Conservation (phyloP, 2,329 filamentous ascomycete species). For the Remersonia thermophila region DNA sequence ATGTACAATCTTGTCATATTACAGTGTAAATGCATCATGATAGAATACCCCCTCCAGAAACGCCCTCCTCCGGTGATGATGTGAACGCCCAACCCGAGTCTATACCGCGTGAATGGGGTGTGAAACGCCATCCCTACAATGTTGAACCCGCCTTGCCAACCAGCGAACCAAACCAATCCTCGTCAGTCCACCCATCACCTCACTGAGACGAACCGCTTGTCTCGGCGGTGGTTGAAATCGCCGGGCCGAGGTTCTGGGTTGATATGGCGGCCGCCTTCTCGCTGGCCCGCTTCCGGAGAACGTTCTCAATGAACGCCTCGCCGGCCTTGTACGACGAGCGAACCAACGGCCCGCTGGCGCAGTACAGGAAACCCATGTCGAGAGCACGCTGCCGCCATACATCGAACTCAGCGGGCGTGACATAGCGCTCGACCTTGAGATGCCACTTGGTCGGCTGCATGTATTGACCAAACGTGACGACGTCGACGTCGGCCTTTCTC, state of each 20-base stretch:
- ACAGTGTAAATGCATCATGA: slow-evolving; percentile 8
- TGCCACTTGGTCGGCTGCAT: slow-evolving; percentile 98
- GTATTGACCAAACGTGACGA: slow-evolving; percentile 99
- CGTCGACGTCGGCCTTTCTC: slow-evolving; percentile 69
- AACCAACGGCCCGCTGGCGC: slow-evolving; percentile 83
- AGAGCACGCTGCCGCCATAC: slow-evolving; percentile 80
- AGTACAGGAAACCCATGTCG: slow-evolving; percentile 94
- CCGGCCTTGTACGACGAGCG: slow-evolving; percentile 95
- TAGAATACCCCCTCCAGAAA: slow-evolving; percentile 5
- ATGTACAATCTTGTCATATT: slow-evolving; percentile 16
- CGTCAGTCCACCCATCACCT: no score
- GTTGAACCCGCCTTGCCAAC: slow-evolving; percentile 8
- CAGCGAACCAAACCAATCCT: slow-evolving; percentile 3
- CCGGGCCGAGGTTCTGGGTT: slow-evolving; percentile 25
- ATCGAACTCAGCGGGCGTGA: slow-evolving; percentile 85
- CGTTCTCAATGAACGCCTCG: slow-evolving; percentile 97
- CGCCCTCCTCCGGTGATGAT: slow-evolving; percentile 11
- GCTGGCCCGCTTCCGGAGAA: slow-evolving; percentile 67
- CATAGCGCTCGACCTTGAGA: slow-evolving; percentile 91
- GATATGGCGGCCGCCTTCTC: slow-evolving; percentile 21
- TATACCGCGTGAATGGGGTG: slow-evolving; percentile 6
- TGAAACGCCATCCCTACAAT: slow-evolving; percentile 11
- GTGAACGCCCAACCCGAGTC: slow-evolving; percentile 4
- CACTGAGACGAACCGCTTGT: slow-evolving; percentile 2
- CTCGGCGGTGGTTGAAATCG: slow-evolving; percentile 25